Base-by-base conservation (phyloP, 495 filamentous ascomycete genomes). In the Aspergillus leporis region DNA sequence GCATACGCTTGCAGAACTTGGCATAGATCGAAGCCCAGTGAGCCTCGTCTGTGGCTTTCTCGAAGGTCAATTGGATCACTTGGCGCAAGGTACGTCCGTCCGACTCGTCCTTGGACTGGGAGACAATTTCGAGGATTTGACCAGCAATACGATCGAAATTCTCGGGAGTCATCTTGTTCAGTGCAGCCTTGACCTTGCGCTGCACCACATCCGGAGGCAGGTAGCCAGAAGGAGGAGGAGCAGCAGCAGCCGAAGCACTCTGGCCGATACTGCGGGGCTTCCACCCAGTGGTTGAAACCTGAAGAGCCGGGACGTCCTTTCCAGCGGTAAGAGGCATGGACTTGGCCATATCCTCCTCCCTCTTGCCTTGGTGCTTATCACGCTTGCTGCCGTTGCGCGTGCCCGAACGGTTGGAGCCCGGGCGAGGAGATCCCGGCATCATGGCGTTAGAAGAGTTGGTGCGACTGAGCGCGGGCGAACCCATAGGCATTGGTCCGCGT, bases 151-250 rank as follows among this genome's bases (percentile, higher is more conserved):
- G 91, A 64, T 97, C 92, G 70, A 99, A 99, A 66, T 97, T 98
- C 77, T 98, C 94, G 0, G 94, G 94, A 0, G 94, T 97, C 95
- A 99, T 98, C 88, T 98, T 98, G 84, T 99, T 98, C 64, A 99
- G 78, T 49, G 89, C 90, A 55, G 91, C 90, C 85, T 99, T 99
- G 69, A 98, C 95, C 85, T 98, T 99, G 61, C 94, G 87, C 76
- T 99, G 94, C 62, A 99, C 94, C 76, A 94, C 86, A 60, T 93
- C 91, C 18, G 94, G 95, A 58, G 93, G 80, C 78, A 99, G 79
- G 64, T 89, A 82, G 45, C 79, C 82, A 10, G 73, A 58, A 54
- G 75, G 25, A 28, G n/a, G 81, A 62, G 84, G 82, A 60, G 83
- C 78, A 34, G 83, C 82, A 48, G 80, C 83, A 53, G 81, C 68